phyloP scores from a whole-genome alignment of 2,329 filamentous ascomycete genomes.

The Chalaropsis thielavioides region DNA sequence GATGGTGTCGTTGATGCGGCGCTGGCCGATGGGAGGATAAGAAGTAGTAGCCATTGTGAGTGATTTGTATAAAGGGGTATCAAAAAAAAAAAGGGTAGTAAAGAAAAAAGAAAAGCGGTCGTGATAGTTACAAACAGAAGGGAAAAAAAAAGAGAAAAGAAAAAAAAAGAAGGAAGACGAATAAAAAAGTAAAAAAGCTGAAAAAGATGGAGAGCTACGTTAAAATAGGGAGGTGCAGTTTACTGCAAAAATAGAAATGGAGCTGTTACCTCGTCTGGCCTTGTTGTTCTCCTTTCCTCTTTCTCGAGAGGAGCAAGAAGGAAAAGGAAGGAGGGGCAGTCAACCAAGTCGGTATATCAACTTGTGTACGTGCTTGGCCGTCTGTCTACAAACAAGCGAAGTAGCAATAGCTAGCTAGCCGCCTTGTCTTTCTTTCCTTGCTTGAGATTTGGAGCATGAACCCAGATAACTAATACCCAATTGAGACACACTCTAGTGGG shows the following conservation, averaged over 20 bases:
- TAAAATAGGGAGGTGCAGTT: slow-evolving; percentile 13
- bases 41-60: slow-evolving; percentile 28
- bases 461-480: too few species aligned
- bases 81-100: slow-evolving; percentile 7
- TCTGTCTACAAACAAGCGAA: neutral
- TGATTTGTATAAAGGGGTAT: slow-evolving; percentile 10
- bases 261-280: neutral
- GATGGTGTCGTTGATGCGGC: slow-evolving; percentile 84
- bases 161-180: neutral
- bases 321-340: slow-evolving; percentile 1
- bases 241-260: neutral
- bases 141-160: slow-evolving; percentile 1
- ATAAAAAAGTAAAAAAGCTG: neutral
- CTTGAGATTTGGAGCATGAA: neutral
- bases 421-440: neutral
- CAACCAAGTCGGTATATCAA: neutral
- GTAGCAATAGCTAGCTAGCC: neutral
- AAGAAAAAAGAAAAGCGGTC: neutral
- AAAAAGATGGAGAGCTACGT: neutral
- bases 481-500: too few species aligned
- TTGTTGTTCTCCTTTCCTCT: neutral
- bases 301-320: neutral
- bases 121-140: neutral
- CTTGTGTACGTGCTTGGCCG: neutral
- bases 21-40: slow-evolving; percentile 65